Conservation (phyloP, 441 rosid species). For the Isatis lusitanica region DNA sequence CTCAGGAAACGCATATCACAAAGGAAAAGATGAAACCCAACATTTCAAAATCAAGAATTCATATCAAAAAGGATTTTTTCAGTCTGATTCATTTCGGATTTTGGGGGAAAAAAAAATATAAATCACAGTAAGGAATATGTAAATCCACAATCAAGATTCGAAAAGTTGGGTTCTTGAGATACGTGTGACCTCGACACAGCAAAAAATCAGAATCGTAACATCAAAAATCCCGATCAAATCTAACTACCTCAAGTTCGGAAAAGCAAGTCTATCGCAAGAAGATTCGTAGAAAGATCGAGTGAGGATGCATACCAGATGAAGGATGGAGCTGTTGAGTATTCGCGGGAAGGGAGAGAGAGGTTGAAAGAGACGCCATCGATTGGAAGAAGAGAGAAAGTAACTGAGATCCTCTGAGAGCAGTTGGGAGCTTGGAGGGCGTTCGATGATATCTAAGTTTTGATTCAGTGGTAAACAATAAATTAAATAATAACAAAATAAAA, state of each 20-base stretch:
- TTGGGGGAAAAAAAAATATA: neutral
- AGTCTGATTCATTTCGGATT: neutral
- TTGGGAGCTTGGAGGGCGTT: conserved; percentile 2
- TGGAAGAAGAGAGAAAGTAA: neutral
- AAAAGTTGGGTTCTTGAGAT: neutral
- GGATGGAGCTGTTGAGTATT: conserved; percentile 34
- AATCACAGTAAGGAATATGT: neutral
- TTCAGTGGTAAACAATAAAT: conserved; percentile 4
- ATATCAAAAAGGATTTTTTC: neutral
- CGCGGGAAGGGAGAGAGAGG: conserved; percentile 43
- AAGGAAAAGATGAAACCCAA: neutral
- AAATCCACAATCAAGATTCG: neutral
- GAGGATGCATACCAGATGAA: conserved; percentile 40
- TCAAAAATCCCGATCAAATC: neutral
- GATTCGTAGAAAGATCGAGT: neutral
- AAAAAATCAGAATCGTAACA: neutral
- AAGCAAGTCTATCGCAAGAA: neutral
- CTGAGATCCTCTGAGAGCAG: conserved; percentile 12
- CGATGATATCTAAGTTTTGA: conserved; percentile 46
- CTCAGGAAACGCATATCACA: neutral
- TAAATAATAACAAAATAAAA: neutral
- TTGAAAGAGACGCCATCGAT: conserved; percentile 53
- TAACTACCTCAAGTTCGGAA: neutral
- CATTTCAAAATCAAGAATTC: neutral
- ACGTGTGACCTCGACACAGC: neutral